Conservation (phyloP, 1,284 basidiomycete species). For the Irpex rosettiformis region DNA sequence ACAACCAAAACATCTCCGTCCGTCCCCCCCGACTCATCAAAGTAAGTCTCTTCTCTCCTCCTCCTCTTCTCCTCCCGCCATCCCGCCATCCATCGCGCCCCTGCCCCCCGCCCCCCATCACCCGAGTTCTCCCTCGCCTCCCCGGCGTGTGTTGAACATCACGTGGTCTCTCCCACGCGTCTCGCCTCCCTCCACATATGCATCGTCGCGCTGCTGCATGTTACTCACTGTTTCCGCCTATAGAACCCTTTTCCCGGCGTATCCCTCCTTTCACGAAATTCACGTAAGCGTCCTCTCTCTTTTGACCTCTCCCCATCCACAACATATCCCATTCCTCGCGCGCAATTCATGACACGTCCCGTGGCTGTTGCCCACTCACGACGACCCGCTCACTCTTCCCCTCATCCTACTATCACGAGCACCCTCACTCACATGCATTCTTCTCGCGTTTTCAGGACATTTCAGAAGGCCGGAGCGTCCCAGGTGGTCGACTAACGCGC, state of each 20-base stretch:
- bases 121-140: conserved; percentile 4
- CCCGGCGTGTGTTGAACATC: conserved; percentile 10
- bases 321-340: background rate
- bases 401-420: background rate
- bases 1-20: conserved; percentile 6
- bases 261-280: background rate
- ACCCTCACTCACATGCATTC: background rate
- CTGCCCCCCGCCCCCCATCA: background rate
- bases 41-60: conserved; percentile 5
- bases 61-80: background rate
- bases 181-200: conserved; percentile 1
- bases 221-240: conserved; percentile 5
- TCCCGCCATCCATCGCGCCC: conserved; percentile 1
- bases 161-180: conserved; percentile 10
- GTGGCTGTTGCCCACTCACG: background rate
- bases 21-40: conserved; percentile 4
- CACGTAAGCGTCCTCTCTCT: background rate
- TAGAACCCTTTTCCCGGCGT: conserved; percentile 2
- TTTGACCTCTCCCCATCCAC: background rate
- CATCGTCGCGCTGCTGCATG: conserved; percentile 3
- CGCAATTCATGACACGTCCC: background rate
- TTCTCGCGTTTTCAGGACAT: background rate
- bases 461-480: conserved; percentile 1
- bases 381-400: background rate
- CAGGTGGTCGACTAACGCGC: background rate